Conservation (phyloP, 2,329 filamentous ascomycete species). For the Paecilomyces fulvus region DNA sequence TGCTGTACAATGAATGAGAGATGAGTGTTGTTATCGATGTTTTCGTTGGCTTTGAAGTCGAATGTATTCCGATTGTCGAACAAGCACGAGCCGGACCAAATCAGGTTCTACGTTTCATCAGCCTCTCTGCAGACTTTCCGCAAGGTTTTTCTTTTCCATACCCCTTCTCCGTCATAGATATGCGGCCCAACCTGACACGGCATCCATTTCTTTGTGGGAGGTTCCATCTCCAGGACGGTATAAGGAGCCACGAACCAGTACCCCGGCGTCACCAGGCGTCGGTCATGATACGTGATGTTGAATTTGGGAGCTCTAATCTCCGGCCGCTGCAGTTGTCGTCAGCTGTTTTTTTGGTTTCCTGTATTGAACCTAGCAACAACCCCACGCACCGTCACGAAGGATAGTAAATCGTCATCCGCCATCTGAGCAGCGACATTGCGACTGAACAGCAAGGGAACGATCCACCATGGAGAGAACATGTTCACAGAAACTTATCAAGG, state of each 20-base stretch:
- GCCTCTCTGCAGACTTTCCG: neutral
- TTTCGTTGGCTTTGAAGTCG: conserved; percentile 37
- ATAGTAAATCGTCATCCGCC: conserved; percentile 23
- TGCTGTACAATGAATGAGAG: conserved; percentile 39
- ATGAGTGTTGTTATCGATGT: conserved; percentile 36
- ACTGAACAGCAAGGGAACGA: neutral
- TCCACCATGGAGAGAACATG: neutral
- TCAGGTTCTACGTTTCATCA: conserved; percentile 26
- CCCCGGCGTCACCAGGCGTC: conserved; percentile 27
- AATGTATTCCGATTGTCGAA: conserved; percentile 41
- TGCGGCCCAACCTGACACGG: conserved; percentile 40
- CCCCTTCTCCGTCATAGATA: conserved; percentile 42
- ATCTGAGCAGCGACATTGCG: neutral
- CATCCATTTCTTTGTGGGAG: conserved; percentile 19
- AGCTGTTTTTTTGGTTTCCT: neutral
- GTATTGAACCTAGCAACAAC: neutral
- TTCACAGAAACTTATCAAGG: neutral
- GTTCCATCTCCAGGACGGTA: conserved; percentile 15
- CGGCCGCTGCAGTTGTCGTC: conserved; percentile 14
- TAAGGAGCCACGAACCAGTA: conserved; percentile 45
- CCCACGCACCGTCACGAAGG: conserved; percentile 24
- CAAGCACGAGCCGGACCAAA: conserved; percentile 42
- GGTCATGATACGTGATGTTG: conserved; percentile 19
- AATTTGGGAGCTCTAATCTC: conserved; percentile 17
- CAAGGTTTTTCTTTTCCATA: conserved; percentile 7